These are phyloP conservation scores for Miamiensis avidus DNA, from an alignment of 169 alveolate species.

Conservation along the genomic window DNA sequence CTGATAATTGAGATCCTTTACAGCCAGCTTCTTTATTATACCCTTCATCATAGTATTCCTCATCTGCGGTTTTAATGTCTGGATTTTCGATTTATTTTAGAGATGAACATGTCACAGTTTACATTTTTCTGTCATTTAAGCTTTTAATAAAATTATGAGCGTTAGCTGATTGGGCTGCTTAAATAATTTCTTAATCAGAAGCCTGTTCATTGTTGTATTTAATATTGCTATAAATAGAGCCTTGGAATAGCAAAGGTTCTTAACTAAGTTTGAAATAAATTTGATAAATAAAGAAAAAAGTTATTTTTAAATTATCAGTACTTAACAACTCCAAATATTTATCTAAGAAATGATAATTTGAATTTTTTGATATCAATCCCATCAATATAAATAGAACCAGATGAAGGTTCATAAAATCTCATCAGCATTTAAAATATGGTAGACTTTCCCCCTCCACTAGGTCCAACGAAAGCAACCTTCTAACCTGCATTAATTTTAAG, in stretches of 20 bases:
- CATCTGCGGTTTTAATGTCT: too few relatives aligned
- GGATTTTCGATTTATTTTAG: too few relatives aligned
- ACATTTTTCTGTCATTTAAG: too few relatives aligned
- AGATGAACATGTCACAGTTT: too few relatives aligned
- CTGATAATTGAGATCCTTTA: constrained; percentile 60
- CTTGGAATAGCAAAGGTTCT: constrained; percentile 51
- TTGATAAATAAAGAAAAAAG: too few relatives aligned
- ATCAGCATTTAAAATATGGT: constrained; percentile 45
- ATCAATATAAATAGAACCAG: constrained; percentile 45
- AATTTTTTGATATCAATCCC: constrained; percentile 44
- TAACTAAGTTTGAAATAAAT: too few relatives aligned
- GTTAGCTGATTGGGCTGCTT: constrained; percentile 35
- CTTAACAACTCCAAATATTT: constrained; percentile 48
- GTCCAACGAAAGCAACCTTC: constrained; percentile 60
- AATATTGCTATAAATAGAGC: constrained; percentile 32
- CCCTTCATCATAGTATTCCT: constrained; percentile 19
- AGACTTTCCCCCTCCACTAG: constrained; percentile 59
- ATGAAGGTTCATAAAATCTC: constrained; percentile 56
- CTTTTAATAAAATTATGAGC: constrained; percentile 31
- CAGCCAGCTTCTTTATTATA: constrained; percentile 34
- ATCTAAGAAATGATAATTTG: constrained; percentile 29
- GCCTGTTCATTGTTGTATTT: constrained; percentile 26
- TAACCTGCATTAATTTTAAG: constrained; percentile 42
- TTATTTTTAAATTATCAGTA: too few relatives aligned
- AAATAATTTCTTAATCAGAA: constrained; percentile 27